These are phyloP conservation scores for Oxyria digyna DNA, from an alignment of 148 eudicot genomes.

Conservation along the genomic window DNA sequence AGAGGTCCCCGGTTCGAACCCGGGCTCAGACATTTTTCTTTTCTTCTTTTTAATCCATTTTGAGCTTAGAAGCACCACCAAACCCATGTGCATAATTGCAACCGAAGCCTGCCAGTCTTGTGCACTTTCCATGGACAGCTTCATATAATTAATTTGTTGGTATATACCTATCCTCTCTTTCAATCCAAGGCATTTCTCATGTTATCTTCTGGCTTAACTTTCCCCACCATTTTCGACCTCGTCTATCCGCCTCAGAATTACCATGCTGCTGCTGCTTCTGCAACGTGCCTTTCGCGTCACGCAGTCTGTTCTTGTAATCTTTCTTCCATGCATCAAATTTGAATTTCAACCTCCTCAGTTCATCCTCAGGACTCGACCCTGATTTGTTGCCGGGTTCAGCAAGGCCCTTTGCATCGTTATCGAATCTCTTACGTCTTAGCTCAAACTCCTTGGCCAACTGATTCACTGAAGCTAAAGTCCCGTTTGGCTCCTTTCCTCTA, in stretches of 20 bases:
- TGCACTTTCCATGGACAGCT: not conserved
- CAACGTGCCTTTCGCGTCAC: slow-evolving; percentile 47
- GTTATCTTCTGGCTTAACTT: slow-evolving; percentile 27
- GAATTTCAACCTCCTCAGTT: slow-evolving; percentile 49
- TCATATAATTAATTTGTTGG: not conserved
- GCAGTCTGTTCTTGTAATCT: slow-evolving; percentile 54
- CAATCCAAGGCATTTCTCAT: slow-evolving; percentile 8
- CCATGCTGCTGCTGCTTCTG: slow-evolving; percentile 37
- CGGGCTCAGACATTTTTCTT: slow-evolving; percentile 73
- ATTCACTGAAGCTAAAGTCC: slow-evolving; percentile 23
- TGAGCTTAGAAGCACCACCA: not conserved
- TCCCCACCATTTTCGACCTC: slow-evolving; percentile 70
- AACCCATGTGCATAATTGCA: too few species aligned
- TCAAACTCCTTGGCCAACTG: slow-evolving; percentile 58
- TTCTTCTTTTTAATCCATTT: not conserved
- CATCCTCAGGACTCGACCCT: slow-evolving; percentile 40
- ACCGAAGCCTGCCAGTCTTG: not conserved
- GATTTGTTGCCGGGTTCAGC: slow-evolving; percentile 30
- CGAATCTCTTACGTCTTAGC: slow-evolving; percentile 38
- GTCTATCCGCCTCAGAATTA: slow-evolving; percentile 32
- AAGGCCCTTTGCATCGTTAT: slow-evolving; percentile 57
- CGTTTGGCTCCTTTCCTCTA: slow-evolving; percentile 29
- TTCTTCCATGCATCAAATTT: slow-evolving; percentile 75
- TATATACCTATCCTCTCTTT: not conserved
- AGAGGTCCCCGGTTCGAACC: slow-evolving; percentile 99